Evolutionary conservation across 2,329 filamentous ascomycete genomes (phyloP).

Genomic region (Lizonia empirigonia): DNA sequence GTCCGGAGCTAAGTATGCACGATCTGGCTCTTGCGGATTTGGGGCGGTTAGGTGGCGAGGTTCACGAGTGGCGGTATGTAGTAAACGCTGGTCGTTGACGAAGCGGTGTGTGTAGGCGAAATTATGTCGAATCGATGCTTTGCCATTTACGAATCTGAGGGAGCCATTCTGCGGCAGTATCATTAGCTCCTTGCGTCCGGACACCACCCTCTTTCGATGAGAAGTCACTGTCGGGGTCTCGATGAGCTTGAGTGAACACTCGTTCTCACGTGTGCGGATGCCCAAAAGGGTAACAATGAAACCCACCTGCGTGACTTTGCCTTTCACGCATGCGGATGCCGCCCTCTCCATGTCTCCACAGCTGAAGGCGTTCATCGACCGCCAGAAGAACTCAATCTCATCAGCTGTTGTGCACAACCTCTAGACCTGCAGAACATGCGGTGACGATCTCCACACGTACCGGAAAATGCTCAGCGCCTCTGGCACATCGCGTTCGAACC

Average conservation of each 20-base stretch:
- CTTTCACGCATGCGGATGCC: background rate
- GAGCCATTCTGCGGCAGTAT: background rate
- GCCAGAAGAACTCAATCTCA: background rate
- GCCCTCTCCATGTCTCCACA: background rate
- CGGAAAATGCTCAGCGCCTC: conserved; percentile 10
- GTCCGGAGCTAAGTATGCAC: conserved; percentile 4
- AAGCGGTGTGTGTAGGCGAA: conserved; percentile 14
- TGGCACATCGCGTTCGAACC: conserved; percentile 1
- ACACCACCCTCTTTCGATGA: background rate
- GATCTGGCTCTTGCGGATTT: background rate
- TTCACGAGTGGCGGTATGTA: conserved; percentile 15
- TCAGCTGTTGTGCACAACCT: conserved; percentile 7
- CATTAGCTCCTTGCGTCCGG: background rate
- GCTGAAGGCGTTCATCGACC: background rate
- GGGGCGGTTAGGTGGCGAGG: conserved; percentile 15
- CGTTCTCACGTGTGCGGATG: conserved; percentile 13
- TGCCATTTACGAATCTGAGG: background rate
- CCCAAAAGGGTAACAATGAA: background rate
- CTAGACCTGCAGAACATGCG: conserved; percentile 2
- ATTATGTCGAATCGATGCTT: conserved; percentile 5
- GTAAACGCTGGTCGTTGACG: conserved; percentile 1
- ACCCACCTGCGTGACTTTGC: conserved; percentile 7
- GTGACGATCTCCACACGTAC: conserved; percentile 17
- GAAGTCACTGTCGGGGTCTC: background rate
- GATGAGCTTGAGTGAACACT: conserved; percentile 4